These are phyloP conservation scores for Trichoderma arundinaceum DNA, from an alignment of 2,329 filamentous ascomycete species.

Conservation along the genomic window DNA sequence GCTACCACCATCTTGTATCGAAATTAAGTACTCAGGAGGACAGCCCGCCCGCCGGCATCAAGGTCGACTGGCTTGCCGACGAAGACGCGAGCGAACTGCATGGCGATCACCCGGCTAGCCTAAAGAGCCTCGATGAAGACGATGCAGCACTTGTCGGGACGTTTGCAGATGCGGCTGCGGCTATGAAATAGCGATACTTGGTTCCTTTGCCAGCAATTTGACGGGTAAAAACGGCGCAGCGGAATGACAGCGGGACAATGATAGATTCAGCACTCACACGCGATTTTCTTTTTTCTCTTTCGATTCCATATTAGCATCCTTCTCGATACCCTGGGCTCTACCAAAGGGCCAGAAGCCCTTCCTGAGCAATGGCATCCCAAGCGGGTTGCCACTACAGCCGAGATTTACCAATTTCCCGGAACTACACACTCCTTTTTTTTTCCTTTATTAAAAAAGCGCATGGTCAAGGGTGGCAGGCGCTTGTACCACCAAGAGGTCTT, in stretches of 20 bases:
- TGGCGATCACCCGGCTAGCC: slow-evolving; percentile 44
- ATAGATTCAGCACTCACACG: slow-evolving; percentile 23
- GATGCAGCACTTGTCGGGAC: slow-evolving; percentile 60
- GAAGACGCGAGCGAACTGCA: slow-evolving; percentile 56
- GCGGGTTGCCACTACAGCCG: slow-evolving; percentile 25
- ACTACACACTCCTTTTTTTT: slow-evolving; percentile 27
- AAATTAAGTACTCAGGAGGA: slow-evolving; percentile 59
- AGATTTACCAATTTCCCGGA: slow-evolving; percentile 29
- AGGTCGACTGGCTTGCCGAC: slow-evolving; percentile 62
- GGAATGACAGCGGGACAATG: slow-evolving; percentile 10
- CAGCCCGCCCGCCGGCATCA: slow-evolving; percentile 48
- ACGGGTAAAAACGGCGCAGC: slow-evolving; percentile 6
- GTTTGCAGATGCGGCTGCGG: slow-evolving; percentile 64
- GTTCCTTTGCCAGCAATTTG: background rate
- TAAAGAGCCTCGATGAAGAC: slow-evolving; percentile 45
- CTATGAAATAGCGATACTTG: slow-evolving; percentile 47
- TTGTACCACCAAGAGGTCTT: slow-evolving; percentile 30
- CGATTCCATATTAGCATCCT: background rate
- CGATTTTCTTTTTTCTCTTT: background rate
- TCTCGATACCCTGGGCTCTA: slow-evolving; percentile 28
- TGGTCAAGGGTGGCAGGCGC: slow-evolving; percentile 28
- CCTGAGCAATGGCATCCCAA: slow-evolving; percentile 19
- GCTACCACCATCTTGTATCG: slow-evolving; percentile 66
- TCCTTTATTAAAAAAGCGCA: slow-evolving; percentile 25
- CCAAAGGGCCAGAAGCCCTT: background rate